Percentiles rank a stretch among this genome's conserved stretches.
Evolutionary conservation across 257 asterid genomes (phyloP).

Genomic region (Ballota nigra): DNA sequence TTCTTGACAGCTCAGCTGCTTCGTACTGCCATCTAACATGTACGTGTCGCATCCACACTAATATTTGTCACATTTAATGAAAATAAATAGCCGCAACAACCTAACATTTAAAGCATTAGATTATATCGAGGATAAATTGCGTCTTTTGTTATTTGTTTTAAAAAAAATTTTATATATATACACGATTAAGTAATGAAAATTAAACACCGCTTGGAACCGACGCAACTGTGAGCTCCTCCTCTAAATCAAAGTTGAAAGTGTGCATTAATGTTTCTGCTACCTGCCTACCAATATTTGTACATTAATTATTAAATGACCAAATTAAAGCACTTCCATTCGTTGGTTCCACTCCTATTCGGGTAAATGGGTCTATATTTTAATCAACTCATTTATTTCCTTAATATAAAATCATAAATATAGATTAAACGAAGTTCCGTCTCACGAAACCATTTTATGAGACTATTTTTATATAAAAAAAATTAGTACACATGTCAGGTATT

Average conservation of each 20-base stretch:
- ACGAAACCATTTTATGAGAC: too few species aligned
- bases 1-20: not conserved
- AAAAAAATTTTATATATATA: too few species aligned
- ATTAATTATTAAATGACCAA: not conserved
- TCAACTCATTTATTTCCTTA: too few species aligned
- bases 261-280: not conserved
- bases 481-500: too few species aligned
- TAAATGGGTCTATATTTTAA: too few species aligned
- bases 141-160: too few species aligned
- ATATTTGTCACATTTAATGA: slow-evolving; percentile 8
- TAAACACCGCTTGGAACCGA: not conserved
- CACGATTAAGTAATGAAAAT: not conserved
- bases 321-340: too few species aligned
- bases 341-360: too few species aligned
- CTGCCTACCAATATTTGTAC: not conserved
- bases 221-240: not conserved
- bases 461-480: too few species aligned
- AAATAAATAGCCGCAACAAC: not conserved
- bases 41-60: not conserved
- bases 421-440: too few species aligned
- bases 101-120: not conserved
- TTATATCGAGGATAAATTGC: too few species aligned
- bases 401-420: too few species aligned
- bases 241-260: not conserved
- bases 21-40: slow-evolving; percentile 4